phyloP scores from a whole-genome alignment of 495 filamentous ascomycete species.

The Parathielavia appendiculata region DNA sequence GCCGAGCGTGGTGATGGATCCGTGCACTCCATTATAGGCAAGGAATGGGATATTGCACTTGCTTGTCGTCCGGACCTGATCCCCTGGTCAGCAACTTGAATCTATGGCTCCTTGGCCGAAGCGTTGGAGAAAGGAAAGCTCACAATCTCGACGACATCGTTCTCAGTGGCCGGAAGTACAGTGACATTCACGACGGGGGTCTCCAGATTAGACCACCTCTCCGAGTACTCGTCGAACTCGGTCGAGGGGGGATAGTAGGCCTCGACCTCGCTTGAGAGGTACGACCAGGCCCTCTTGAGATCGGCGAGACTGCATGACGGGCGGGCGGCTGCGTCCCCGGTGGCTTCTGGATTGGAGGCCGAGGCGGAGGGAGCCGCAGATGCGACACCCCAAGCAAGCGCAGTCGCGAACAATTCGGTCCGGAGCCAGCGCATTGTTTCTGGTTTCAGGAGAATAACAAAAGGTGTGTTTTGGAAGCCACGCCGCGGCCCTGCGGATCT shows the following conservation, averaged over 20 bases:
- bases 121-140: constrained; percentile 1
- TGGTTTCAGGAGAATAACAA: no score
- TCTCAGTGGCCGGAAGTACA: constrained; percentile 45
- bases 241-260: constrained; percentile 37
- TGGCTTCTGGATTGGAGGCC: neutral
- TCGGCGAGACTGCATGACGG: neutral
- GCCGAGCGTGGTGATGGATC: constrained; percentile 38
- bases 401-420: neutral
- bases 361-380: neutral
- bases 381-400: neutral
- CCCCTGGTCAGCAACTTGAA: neutral
- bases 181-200: constrained; percentile 44
- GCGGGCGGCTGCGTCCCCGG: neutral
- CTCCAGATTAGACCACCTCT: constrained; percentile 19
- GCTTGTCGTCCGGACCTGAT: constrained; percentile 5
- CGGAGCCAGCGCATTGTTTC: neutral
- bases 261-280: constrained; percentile 40
- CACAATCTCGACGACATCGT: constrained; percentile 50
- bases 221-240: neutral
- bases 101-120: no score
- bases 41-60: constrained; percentile 44
- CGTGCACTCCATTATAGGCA: constrained; percentile 46
- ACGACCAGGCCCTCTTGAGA: neutral
- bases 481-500: no score
- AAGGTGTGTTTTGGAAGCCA: no score